Evolutionary conservation across 768 basidiomycete species (phyloP).

Genomic region (Pulveroboletus sp.): DNA sequence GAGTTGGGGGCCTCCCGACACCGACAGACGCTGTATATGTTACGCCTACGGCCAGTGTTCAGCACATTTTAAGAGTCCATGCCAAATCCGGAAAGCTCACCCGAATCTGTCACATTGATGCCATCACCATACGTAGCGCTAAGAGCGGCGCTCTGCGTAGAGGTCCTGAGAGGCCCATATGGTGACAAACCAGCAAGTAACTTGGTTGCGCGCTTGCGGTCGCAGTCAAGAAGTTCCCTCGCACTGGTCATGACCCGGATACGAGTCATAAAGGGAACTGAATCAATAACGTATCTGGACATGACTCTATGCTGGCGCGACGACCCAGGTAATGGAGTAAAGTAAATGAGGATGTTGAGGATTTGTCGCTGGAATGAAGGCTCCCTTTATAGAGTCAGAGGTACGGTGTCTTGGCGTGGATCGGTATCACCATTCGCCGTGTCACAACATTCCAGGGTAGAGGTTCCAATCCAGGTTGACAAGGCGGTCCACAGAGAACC

Average conservation of each 20-base stretch:
- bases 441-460: background rate
- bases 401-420: background rate
- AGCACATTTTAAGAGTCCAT: background rate
- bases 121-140: slow-evolving; percentile 18
- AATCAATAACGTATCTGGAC: slow-evolving; percentile 34
- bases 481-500: background rate
- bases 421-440: background rate
- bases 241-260: slow-evolving; percentile 37
- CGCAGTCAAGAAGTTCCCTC: slow-evolving; percentile 47
- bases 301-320: slow-evolving; percentile 20
- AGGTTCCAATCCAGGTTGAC: background rate
- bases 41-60: slow-evolving; percentile 31
- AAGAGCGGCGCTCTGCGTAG: slow-evolving; percentile 15
- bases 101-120: slow-evolving; percentile 55
- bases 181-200: slow-evolving; percentile 49
- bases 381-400: slow-evolving; percentile 17
- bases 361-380: background rate
- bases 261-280: slow-evolving; percentile 44
- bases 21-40: slow-evolving; percentile 51
- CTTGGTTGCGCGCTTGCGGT: slow-evolving; percentile 52
- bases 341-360: background rate
- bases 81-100: slow-evolving; percentile 18
- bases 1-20: slow-evolving; percentile 46
- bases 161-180: slow-evolving; percentile 43
- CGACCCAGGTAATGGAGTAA: background rate